Conservation (phyloP, 2,329 filamentous ascomycete species). For the Aureobasidium sp. region DNA sequence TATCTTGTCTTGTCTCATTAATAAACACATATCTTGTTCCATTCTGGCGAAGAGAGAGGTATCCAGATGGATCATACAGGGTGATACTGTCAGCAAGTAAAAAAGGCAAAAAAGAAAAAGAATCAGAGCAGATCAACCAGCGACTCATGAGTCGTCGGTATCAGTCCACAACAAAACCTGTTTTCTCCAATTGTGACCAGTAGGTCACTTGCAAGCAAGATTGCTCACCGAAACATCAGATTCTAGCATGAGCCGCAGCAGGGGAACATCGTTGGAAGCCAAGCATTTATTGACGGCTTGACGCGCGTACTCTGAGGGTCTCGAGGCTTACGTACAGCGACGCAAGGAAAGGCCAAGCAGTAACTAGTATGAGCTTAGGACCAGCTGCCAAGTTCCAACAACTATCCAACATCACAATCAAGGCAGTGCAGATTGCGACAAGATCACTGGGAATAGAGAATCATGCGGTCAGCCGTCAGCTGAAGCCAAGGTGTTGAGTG, state of each 20-base stretch:
- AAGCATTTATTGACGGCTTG: neutral
- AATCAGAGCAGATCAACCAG: neutral
- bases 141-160: neutral
- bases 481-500: neutral
- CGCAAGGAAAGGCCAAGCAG: neutral
- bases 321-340: neutral
- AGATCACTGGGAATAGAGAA: neutral
- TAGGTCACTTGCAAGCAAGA: neutral
- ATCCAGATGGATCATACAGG: neutral
- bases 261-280: neutral
- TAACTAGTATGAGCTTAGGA: neutral
- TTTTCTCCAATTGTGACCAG: neutral
- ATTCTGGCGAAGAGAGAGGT: neutral
- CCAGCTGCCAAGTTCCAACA: neutral
- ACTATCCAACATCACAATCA: neutral
- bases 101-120: neutral
- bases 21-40: no score
- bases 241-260: neutral
- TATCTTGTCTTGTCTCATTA: no score
- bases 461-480: neutral
- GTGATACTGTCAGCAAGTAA: neutral
- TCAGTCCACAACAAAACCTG: neutral
- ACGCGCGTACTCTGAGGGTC: neutral
- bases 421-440: neutral
- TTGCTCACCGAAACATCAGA: neutral